Evolutionary conservation across 371 early-diverging fungal genomes (phyloP).

Genomic region (Dinochytrium kinnereticum): DNA sequence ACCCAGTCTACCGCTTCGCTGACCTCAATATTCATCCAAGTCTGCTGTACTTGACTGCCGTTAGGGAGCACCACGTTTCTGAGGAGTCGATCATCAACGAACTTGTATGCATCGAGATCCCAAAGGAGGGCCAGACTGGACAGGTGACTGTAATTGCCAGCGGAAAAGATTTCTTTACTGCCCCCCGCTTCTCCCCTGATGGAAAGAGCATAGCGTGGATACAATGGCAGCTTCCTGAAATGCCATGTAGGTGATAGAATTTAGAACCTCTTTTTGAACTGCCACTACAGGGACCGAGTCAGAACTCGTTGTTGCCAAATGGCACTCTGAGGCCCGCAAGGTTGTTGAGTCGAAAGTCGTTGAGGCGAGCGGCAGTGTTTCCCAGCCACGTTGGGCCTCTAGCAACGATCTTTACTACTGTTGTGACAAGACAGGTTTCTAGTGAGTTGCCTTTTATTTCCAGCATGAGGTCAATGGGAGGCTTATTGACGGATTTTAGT

Average conservation of each 20-base stretch:
- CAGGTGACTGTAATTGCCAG: constrained; percentile 55
- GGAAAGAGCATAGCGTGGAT: constrained; percentile 61
- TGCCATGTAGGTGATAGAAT: constrained; percentile 65
- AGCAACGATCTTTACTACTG: constrained; percentile 66
- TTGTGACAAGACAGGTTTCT: constrained; percentile 72
- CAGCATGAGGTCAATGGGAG: neutral
- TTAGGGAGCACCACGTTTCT: constrained; percentile 68
- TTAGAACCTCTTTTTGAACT: too few relatives aligned
- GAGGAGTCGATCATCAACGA: constrained; percentile 64
- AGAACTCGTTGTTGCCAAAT: constrained; percentile 55
- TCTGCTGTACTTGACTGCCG: constrained; percentile 59
- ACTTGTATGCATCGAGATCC: constrained; percentile 61
- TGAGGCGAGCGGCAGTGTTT: constrained; percentile 31
- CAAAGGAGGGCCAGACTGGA: neutral
- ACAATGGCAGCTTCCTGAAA: constrained; percentile 75
- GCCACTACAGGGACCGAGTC: constrained; percentile 70
- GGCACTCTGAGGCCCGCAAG: constrained; percentile 48
- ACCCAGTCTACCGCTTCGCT: constrained; percentile 52
- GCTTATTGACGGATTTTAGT: neutral
- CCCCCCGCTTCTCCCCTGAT: constrained; percentile 58
- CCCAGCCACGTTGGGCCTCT: constrained; percentile 67
- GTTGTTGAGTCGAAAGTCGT: neutral
- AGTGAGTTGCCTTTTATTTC: constrained; percentile 39
- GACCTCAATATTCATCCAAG: constrained; percentile 63
- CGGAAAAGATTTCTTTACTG: constrained; percentile 70